Base-by-base conservation (phyloP, 352 stramenopile species). In the Phytophthora litchii region DNA sequence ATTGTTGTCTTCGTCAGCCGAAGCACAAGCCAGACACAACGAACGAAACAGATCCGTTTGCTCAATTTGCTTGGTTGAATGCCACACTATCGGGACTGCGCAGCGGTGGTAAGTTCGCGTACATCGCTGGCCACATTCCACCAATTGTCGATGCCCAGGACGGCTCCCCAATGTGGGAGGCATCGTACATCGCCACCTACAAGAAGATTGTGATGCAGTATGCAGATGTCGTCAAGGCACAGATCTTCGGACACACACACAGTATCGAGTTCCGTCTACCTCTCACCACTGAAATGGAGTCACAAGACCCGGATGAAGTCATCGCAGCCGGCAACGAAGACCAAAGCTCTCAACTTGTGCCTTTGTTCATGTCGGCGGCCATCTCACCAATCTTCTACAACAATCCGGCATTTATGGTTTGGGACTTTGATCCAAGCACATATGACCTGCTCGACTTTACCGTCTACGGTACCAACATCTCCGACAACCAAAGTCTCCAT, bases 241-340 rank as follows among this genome's bases (percentile, higher is more conserved):
- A 94, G 67, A 70, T 98, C 46, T 98, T 96, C 79, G 92, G 88
- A 7, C 92, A 98, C 74, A 76, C 96, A 1, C 91, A 98, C 71
- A 89, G 78, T 21, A 67, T 97, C 60, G 92, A 98, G 72, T 94
- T 97, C 63, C 88, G 92, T 13, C 48, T 90, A 3, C 73, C 80
- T 8, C 52, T 78, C 9, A 51, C 60, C 6, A 9, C 36, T 5
- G 61, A 69, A 23, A 63, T 44, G 36, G 43, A 35, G 49, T 35
- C 29, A n/a, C 49, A 54, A 49, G 25, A 61, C 17, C 11, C 32
- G 12, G 19, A 52, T 55, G 37, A 67, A 41, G 11, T 45, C 31
- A 58, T 48, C 40, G 55, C 56, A 17, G 43, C 13, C 13, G 45
- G 44, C n/a, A 52, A 55, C 17, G 58, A 21, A 23, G 23, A 35